Conservation (phyloP, 345 rosid genomes). For the Eucalyptus virginea region DNA sequence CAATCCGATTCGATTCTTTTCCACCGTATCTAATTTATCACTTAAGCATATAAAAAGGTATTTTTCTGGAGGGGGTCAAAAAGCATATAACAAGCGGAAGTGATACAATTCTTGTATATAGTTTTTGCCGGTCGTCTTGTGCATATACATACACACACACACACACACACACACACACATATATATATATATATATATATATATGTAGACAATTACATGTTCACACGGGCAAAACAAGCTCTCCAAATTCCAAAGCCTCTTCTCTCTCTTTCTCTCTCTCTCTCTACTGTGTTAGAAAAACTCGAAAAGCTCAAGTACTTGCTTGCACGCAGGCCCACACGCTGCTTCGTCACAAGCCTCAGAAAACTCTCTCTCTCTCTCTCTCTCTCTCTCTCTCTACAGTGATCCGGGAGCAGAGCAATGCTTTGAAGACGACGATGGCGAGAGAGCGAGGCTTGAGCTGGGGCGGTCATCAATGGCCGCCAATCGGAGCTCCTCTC, state of each 20-base stretch:
- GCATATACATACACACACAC: neutral
- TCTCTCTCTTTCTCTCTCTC: neutral
- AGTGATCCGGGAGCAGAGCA: neutral
- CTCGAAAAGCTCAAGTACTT: neutral
- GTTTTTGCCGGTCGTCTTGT: neutral
- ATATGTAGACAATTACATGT: neutral
- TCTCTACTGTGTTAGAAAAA: neutral
- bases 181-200: fast-evolving
- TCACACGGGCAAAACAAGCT: neutral
- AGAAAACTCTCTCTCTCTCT: neutral
- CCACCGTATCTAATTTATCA: neutral
- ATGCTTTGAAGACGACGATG: neutral
- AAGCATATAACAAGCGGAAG: neutral
- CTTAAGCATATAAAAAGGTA: neutral
- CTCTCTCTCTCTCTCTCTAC: neutral
- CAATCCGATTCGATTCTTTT: neutral
- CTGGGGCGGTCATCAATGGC: neutral
- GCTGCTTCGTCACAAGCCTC: neutral
- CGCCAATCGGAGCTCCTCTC: neutral
- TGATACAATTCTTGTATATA: neutral
- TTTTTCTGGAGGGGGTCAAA: neutral
- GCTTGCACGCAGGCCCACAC: neutral
- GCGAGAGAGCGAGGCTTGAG: neutral
- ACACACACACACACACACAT: too few relatives aligned
- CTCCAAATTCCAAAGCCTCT: neutral